Evolutionary conservation across 768 basidiomycete genomes (phyloP).

Genomic region (Thelephora ganbajun): DNA sequence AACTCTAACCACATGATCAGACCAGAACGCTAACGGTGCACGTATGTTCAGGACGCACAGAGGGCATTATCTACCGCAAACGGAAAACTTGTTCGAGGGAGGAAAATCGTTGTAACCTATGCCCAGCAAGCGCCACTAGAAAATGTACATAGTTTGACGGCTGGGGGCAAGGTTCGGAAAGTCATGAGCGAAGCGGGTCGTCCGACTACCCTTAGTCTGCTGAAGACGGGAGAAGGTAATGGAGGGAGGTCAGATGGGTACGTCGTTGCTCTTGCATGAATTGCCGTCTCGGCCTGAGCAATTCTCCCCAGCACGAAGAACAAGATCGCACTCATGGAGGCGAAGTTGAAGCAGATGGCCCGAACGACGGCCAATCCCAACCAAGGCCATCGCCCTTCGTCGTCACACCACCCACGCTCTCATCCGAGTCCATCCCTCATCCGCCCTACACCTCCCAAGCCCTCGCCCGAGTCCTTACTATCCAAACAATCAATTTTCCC

Average conservation of each 20-base stretch:
- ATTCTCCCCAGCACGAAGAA: slow-evolving; percentile 45
- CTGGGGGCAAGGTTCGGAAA: slow-evolving; percentile 20
- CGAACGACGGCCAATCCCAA: background rate
- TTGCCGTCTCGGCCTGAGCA: background rate
- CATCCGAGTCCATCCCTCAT: too few relatives aligned
- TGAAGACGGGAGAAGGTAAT: slow-evolving; percentile 52
- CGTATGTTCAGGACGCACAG: slow-evolving; percentile 54
- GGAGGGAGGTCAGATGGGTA: background rate
- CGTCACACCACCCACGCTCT: too few relatives aligned
- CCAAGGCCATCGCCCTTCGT: too few relatives aligned
- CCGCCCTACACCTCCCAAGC: too few relatives aligned
- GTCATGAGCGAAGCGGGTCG: slow-evolving; percentile 42
- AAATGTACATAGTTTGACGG: slow-evolving; percentile 12
- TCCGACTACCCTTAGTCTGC: slow-evolving; percentile 78
- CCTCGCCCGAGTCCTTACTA: too few relatives aligned
- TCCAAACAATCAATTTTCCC: too few relatives aligned
- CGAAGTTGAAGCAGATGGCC: slow-evolving; percentile 79
- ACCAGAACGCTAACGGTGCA: too few relatives aligned
- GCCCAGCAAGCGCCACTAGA: slow-evolving; percentile 69
- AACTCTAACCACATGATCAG: too few relatives aligned
- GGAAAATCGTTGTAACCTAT: slow-evolving; percentile 82
- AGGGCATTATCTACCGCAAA: slow-evolving; percentile 63
- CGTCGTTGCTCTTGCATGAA: background rate
- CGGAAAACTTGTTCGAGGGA: slow-evolving; percentile 72
- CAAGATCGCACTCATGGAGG: slow-evolving; percentile 94